Conservation (phyloP, 2,329 filamentous ascomycete species). For the Xylariaceae sp. region DNA sequence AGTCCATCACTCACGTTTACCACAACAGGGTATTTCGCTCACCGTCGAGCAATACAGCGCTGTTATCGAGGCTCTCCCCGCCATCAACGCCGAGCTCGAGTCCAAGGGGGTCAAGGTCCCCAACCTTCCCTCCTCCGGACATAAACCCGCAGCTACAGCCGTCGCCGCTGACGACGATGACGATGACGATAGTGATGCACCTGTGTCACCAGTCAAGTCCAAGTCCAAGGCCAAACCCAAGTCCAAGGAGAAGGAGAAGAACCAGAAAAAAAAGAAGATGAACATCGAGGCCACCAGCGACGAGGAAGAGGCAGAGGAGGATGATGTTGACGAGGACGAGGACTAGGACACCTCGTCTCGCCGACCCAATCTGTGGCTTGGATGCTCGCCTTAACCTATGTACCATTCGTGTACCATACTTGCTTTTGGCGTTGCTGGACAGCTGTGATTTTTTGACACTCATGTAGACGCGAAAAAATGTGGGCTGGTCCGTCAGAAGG, state of each 20-base stretch:
- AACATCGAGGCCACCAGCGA: conserved; percentile 64
- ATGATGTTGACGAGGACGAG: conserved; percentile 18
- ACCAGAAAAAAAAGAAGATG: conserved; percentile 41
- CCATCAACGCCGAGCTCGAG: conserved; percentile 54
- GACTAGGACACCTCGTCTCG: too few species aligned
- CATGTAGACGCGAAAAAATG: too few species aligned
- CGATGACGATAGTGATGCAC: background rate
- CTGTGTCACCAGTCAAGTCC: conserved; percentile 26
- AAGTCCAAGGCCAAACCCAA: conserved; percentile 16
- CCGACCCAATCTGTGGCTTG: too few species aligned
- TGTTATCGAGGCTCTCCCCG: conserved; percentile 53
- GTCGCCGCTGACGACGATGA: too few species aligned
- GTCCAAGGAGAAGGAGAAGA: conserved; percentile 29
- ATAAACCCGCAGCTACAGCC: background rate
- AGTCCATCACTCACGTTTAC: background rate
- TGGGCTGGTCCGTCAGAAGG: too few species aligned
- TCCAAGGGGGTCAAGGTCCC: conserved; percentile 43
- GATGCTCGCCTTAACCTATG: too few species aligned
- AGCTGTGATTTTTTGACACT: too few species aligned
- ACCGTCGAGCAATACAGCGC: conserved; percentile 58
- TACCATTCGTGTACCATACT: too few species aligned
- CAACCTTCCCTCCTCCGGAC: conserved; percentile 30
- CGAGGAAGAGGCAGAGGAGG: conserved; percentile 49
- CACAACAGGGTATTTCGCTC: conserved; percentile 66
- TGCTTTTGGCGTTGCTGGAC: too few species aligned